Evolutionary conservation across 306 rosid species (phyloP).

Genomic region (Nissolia schottii): DNA sequence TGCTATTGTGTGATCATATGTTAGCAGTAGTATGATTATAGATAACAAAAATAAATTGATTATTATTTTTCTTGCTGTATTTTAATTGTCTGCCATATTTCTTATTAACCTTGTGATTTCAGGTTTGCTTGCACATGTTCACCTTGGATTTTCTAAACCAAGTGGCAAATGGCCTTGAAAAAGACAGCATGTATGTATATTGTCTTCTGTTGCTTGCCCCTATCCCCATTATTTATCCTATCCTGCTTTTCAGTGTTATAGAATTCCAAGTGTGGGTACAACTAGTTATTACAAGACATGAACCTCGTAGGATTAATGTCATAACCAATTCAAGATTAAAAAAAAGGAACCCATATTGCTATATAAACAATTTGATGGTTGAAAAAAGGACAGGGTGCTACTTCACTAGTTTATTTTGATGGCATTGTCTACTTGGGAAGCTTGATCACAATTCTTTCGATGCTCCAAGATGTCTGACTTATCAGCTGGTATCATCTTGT

Average conservation of each 20-base stretch:
- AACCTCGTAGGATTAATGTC: slow-evolving; percentile 11
- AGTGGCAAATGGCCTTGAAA: slow-evolving; percentile 97
- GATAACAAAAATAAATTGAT: neutral
- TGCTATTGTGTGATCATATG: neutral
- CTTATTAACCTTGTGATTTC: slow-evolving; percentile 34
- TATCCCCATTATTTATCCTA: slow-evolving; percentile 8
- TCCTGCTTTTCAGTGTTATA: slow-evolving; percentile 13
- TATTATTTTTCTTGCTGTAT: neutral
- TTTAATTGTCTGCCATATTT: slow-evolving; percentile 7
- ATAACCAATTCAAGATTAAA: neutral
- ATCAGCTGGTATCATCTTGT: neutral
- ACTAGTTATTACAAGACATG: neutral
- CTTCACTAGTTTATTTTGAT: slow-evolving; percentile 11
- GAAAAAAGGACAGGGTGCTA: neutral
- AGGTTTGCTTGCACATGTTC: slow-evolving; percentile 99
- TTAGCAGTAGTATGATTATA: neutral
- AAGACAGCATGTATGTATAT: slow-evolving; percentile 81
- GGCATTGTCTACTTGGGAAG: neutral
- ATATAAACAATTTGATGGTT: slow-evolving; percentile 1
- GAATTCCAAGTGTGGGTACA: neutral
- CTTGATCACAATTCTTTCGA: neutral
- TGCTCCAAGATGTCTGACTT: neutral
- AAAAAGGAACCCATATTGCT: neutral
- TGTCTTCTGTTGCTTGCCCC: slow-evolving; percentile 14
- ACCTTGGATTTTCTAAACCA: slow-evolving; percentile 92